Base-by-base conservation (phyloP, 2,329 filamentous ascomycete genomes). In the Coniosporium tulheliwenetii region DNA sequence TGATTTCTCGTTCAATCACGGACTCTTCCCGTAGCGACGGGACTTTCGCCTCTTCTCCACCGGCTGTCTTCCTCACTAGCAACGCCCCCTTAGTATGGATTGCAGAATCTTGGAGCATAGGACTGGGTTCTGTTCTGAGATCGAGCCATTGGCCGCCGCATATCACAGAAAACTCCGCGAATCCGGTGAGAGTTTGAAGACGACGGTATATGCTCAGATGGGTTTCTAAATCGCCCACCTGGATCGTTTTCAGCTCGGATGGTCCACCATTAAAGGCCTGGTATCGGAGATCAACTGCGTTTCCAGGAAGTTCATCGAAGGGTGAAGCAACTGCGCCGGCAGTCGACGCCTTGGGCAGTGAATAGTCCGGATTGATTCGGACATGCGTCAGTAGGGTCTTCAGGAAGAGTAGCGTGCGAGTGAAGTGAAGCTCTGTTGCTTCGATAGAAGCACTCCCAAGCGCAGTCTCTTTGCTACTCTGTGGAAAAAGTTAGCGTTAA, bases 1-100 rank as follows among this genome's bases (percentile, higher is more conserved):
- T 65, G 15, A 96, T 78, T 50, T 89, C 83, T 10, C 75, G 70
- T 54, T 96, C 85, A 2, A 96, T 68, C 1, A 70, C 66, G 53
- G 45, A 64, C 54, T 42, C 65, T 58, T 3, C 62, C 58, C 8
- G 62, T 55, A 1, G 60, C 53, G 40, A 42, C 46, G 19, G 45
- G 41, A 30, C 41, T 44, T n/a, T 35, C 33, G 10, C 14, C 33
- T 7, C 45, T 39, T 4, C 51, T 36, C 1, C 49, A 48, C 15
- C 48, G 50, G 51, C 48, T 13, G 52, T 49, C 40, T 52, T 48
- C 36, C 58, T 57, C 8, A 59, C 51, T 5, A 59, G 46, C 1
- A 60, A 41, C 2, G 35, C 15, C 4, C 41, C 38, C 43, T 44
- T 36, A 10, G 12, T 35, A 15, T 15, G 8, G 9, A 47, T 33